phyloP scores from a whole-genome alignment of 768 basidiomycete species.

The Leccinum obscurum region DNA sequence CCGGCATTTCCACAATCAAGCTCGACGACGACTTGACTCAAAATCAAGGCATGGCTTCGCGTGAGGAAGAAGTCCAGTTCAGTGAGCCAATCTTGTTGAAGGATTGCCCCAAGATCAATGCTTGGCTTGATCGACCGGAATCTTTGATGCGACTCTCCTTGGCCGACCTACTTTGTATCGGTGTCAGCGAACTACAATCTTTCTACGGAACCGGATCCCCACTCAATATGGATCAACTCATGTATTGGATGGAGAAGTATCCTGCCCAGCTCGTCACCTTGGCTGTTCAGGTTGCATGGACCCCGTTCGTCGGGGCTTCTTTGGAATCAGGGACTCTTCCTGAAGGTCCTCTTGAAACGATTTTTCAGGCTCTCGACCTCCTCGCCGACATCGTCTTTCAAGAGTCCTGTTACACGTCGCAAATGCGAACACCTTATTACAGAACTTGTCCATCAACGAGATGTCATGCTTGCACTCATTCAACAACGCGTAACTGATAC shows the following conservation, averaged over 20 bases:
- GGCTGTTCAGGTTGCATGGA: conserved; percentile 96
- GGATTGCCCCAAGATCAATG: conserved; percentile 97
- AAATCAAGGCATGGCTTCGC: conserved; percentile 91
- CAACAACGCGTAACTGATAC: conserved; percentile 61
- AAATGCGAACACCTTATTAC: conserved; percentile 99
- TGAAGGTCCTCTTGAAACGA: conserved; percentile 67
- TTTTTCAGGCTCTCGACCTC: conserved; percentile 83
- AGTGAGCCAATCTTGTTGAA: conserved; percentile 81
- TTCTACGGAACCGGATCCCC: conserved; percentile 73
- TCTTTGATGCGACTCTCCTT: conserved; percentile 90
- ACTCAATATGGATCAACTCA: conserved; percentile 66
- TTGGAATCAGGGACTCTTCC: conserved; percentile 60
- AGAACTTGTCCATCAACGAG: conserved; percentile 96
- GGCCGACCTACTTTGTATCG: conserved; percentile 74
- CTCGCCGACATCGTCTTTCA: conserved; percentile 96
- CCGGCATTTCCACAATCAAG: conserved; percentile 87
- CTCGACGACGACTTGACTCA: conserved; percentile 86
- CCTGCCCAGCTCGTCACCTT: conserved; percentile 96
- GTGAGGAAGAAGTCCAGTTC: conserved; percentile 92
- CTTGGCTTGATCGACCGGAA: conserved; percentile 94
- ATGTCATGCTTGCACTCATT: conserved; percentile 83
- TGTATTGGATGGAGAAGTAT: conserved; percentile 90
- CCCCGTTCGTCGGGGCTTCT: conserved; percentile 72
- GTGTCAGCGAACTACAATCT: conserved; percentile 76
- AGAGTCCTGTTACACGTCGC: conserved; percentile 88